Evolutionary conservation across 2,329 filamentous ascomycete genomes (phyloP), one percentile per base, ranked within the genome.

Genomic region (Esteya vermicola): DNA sequence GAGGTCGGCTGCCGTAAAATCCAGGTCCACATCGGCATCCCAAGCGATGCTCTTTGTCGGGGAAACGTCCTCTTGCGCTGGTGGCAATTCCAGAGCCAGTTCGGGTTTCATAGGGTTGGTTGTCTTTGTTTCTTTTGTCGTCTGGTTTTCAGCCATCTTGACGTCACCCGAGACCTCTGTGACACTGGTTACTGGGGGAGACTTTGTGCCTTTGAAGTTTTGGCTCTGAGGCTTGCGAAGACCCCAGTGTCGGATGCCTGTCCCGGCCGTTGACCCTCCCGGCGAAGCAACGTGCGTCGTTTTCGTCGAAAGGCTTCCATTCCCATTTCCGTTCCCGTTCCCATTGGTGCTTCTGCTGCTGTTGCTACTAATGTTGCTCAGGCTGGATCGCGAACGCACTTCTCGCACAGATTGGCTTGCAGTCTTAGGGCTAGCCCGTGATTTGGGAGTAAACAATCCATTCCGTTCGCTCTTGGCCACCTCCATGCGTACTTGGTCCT

Each of bases 1-100:
- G 30, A 75, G 43, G 43, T 75, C 70, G 32, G 64, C 62, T 10
- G 64, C 70, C 1, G 72, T 75, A 46, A 76, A 74, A 40, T 76
- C 72, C 5, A 67, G 62, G 27, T 75, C 72, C 6, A 65, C 63
- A 26, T 75, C 71, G 7, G 72, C 53, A 41, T 74, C 58, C 71
- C 70, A 76, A 8, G 63, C 65, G 42, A 65, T 70, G 47, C 63
- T 68, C 52, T 68, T 72, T 38, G 67, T 63, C 0, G 70, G 69
- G 0, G 33, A 22, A 6, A 9, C 20, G 18, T 5, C 22, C 18
- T 7, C 30, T 3, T 20, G 9, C 1, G n/a, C 13, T 6, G 16
- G n/a, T 36, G 34, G 10, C 23, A n/a, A 3, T 16, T 36, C 34
- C 1, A n/a, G 9, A 12, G 16, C 19, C 16, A 20, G 10, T 33